These are phyloP conservation scores for Solanum arcanum DNA, from an alignment of 257 asterid species.

Conservation along the genomic window DNA sequence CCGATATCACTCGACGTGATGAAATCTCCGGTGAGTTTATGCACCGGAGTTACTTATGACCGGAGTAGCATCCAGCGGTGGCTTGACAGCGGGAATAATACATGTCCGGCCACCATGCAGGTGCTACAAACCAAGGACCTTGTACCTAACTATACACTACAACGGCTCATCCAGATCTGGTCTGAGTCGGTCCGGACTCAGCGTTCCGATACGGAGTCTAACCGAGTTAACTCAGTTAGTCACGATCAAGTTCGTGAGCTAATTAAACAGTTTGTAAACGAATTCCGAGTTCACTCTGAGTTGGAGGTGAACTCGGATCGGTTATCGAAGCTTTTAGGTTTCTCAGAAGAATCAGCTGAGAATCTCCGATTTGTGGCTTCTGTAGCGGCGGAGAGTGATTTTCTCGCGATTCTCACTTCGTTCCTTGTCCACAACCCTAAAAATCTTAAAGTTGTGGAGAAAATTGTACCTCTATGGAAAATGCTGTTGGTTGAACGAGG, in stretches of 20 bases:
- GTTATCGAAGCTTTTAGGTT: conserved; percentile 20
- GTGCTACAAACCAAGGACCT: conserved; percentile 43
- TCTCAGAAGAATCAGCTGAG: conserved; percentile 33
- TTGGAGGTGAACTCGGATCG: not conserved
- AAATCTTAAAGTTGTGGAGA: conserved; percentile 20
- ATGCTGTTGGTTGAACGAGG: not conserved
- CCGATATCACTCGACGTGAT: conserved; percentile 78
- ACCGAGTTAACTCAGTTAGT: conserved; percentile 13
- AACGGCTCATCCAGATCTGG: conserved; percentile 71
- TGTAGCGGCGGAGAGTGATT: conserved; percentile 9
- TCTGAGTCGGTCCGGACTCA: conserved; percentile 30
- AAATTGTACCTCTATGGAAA: conserved; percentile 18
- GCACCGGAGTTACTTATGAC: conserved; percentile 85
- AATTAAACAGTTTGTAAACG: conserved; percentile 22
- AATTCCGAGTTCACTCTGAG: conserved; percentile 3
- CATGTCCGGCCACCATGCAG: conserved; percentile 97
- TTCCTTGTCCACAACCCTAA: not conserved
- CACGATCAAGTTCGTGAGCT: conserved; percentile 22
- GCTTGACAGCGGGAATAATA: conserved; percentile 79
- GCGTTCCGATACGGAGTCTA: not conserved
- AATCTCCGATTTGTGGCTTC: conserved; percentile 14
- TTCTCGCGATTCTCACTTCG: conserved; percentile 11
- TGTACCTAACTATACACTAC: conserved; percentile 67
- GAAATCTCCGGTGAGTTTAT: conserved; percentile 80
- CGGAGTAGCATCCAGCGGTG: conserved; percentile 72